A percentile compares a stretch with the other conserved stretches of the same genome.
These are phyloP conservation scores for Trichoderma sp. DNA, from an alignment of 2,329 filamentous ascomycete genomes.

Conservation along the genomic window DNA sequence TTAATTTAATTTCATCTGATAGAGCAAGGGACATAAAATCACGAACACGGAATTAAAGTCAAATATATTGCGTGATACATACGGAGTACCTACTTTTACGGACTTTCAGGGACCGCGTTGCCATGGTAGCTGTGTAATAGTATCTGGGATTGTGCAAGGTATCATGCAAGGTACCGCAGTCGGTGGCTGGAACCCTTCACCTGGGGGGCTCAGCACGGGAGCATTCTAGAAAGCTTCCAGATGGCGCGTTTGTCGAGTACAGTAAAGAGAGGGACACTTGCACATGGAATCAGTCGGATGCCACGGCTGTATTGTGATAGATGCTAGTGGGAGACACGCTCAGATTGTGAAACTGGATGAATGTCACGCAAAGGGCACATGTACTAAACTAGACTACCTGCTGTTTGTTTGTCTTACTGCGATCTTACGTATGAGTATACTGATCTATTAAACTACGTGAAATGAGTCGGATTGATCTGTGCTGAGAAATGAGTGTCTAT, in stretches of 20 bases:
- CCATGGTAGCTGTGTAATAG: neutral
- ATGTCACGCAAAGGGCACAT: neutral
- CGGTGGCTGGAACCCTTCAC: neutral
- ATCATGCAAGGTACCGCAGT: conserved; percentile 12
- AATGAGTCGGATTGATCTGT: neutral
- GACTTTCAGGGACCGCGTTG: neutral
- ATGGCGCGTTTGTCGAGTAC: neutral
- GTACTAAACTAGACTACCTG: neutral
- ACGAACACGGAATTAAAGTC: neutral
- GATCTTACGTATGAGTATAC: neutral
- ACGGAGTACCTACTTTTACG: too few relatives aligned
- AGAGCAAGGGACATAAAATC: neutral
- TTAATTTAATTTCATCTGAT: neutral
- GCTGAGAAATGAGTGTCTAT: neutral
- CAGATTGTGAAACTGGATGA: neutral
- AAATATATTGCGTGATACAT: neutral
- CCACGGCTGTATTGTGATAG: neutral
- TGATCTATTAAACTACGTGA: neutral
- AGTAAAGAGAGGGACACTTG: neutral
- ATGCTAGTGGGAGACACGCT: neutral
- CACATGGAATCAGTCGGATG: neutral
- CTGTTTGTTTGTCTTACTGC: neutral
- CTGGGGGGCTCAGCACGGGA: neutral
- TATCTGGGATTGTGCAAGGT: neutral
- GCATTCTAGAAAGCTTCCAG: conserved; percentile 4